A percentile compares a stretch with the other conserved stretches of the same genome.
These are phyloP conservation scores for Ampelomyces quisqualis DNA, from an alignment of 2,329 filamentous ascomycete species.

Conservation along the genomic window DNA sequence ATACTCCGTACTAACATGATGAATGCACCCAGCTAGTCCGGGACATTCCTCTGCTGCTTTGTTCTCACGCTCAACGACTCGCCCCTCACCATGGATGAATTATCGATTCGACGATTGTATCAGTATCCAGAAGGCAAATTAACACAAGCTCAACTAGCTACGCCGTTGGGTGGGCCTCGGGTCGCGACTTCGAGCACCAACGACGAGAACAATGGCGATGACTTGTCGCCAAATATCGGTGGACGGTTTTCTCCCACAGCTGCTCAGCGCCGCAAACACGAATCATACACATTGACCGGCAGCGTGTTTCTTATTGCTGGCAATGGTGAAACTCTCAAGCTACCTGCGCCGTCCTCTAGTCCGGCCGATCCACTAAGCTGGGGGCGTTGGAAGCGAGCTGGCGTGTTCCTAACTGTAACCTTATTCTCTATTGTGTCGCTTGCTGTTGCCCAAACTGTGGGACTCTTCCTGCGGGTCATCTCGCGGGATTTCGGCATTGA, in stretches of 20 bases:
- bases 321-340: slow-evolving; percentile 22
- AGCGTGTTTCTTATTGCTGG: slow-evolving; percentile 29
- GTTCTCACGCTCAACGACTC: too few relatives aligned
- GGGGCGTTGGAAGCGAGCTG: slow-evolving; percentile 22
- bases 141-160: too few relatives aligned
- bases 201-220: too few relatives aligned
- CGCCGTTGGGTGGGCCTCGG: too few relatives aligned
- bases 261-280: slow-evolving; percentile 15
- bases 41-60: too few relatives aligned
- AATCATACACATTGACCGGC: slow-evolving; percentile 29
- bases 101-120: too few relatives aligned
- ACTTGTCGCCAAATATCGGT: too few relatives aligned
- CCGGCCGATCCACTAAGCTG: slow-evolving; percentile 28
- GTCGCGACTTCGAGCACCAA: too few relatives aligned
- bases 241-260: background rate
- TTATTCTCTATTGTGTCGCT: slow-evolving; percentile 18
- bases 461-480: slow-evolving; percentile 18
- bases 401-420: slow-evolving; percentile 19
- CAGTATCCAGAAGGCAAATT: too few relatives aligned
- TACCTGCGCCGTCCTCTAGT: slow-evolving; percentile 30
- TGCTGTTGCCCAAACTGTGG: slow-evolving; percentile 21
- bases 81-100: too few relatives aligned
- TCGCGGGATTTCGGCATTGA: slow-evolving; percentile 15
- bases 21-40: too few relatives aligned
- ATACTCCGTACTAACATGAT: too few relatives aligned